phyloP scores from a whole-genome alignment of 768 basidiomycete genomes.

The Mycena vulgaris region DNA sequence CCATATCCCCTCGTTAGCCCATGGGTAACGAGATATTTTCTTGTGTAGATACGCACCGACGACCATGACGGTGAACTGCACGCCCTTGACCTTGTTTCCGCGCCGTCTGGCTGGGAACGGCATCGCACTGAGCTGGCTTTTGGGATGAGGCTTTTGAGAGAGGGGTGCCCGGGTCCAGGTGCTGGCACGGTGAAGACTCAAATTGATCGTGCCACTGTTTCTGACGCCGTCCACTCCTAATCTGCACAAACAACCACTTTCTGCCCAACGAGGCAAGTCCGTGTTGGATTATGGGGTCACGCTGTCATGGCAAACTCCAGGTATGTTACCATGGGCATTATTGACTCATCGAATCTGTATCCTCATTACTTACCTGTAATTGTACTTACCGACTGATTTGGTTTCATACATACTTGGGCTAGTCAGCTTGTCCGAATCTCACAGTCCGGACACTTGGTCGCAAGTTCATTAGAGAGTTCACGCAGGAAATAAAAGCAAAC shows the following conservation, averaged over 20 bases:
- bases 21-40: too few relatives aligned
- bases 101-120: conserved; percentile 67
- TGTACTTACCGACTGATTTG: too few relatives aligned
- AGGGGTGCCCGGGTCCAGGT: conserved; percentile 13
- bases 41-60: conserved; percentile 73
- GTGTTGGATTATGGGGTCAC: too few relatives aligned
- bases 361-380: too few relatives aligned
- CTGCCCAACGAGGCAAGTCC: conserved; percentile 7
- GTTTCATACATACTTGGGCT: too few relatives aligned
- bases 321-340: too few relatives aligned
- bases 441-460: too few relatives aligned
- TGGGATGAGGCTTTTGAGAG: conserved; percentile 56
- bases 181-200: conserved; percentile 28
- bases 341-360: too few relatives aligned
- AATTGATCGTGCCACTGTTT: conserved; percentile 40
- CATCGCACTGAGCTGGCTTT: conserved; percentile 53
- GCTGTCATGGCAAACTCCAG: too few relatives aligned
- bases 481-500: too few relatives aligned
- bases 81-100: conserved; percentile 89
- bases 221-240: conserved; percentile 9
- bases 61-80: conserved; percentile 92
- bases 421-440: too few relatives aligned
- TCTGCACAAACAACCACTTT: conserved; percentile 19
- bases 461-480: too few relatives aligned
- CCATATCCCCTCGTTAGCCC: neutral